These are phyloP conservation scores for Purpureocillium lavendulum DNA, from an alignment of 2,329 filamentous ascomycete species.

Conservation along the genomic window DNA sequence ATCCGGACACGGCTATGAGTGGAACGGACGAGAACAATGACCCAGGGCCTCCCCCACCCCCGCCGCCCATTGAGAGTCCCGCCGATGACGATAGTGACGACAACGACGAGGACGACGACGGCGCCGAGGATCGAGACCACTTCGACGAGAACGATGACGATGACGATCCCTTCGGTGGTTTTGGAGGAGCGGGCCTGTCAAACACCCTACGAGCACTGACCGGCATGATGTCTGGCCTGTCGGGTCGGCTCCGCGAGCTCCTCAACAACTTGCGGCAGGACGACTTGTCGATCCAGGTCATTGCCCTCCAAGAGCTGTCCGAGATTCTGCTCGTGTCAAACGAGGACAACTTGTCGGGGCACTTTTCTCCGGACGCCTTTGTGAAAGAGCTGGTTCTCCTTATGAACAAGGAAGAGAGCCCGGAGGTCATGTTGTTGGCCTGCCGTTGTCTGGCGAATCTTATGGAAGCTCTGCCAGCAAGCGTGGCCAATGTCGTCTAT, in stretches of 20 bases:
- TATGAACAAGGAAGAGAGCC: constrained; percentile 93
- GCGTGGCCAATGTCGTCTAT: constrained; percentile 92
- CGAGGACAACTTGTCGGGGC: constrained; percentile 90
- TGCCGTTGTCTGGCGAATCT: constrained; percentile 93
- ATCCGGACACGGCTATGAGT: constrained; percentile 64
- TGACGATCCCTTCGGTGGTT: constrained; percentile 54
- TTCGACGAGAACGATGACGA: constrained; percentile 55
- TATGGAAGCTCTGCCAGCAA: constrained; percentile 92
- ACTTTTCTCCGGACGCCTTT: constrained; percentile 89
- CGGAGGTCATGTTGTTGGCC: constrained; percentile 93
- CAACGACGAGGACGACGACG: constrained; percentile 21
- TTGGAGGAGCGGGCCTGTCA: constrained; percentile 66
- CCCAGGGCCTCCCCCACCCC: constrained; percentile 32
- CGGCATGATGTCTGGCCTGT: constrained; percentile 84
- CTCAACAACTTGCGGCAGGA: constrained; percentile 70
- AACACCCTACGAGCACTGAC: constrained; percentile 78
- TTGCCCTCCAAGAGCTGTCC: constrained; percentile 86
- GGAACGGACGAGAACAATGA: constrained; percentile 52
- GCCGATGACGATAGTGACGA: constrained; percentile 29
- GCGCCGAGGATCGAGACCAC: constrained; percentile 41
- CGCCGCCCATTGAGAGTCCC: constrained; percentile 24
- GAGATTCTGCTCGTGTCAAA: constrained; percentile 91
- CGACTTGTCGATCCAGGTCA: constrained; percentile 82
- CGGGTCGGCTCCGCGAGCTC: constrained; percentile 70
- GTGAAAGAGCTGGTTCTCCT: constrained; percentile 87